Conservation (phyloP, 306 rosid genomes). For the Fagus sylvatica region DNA sequence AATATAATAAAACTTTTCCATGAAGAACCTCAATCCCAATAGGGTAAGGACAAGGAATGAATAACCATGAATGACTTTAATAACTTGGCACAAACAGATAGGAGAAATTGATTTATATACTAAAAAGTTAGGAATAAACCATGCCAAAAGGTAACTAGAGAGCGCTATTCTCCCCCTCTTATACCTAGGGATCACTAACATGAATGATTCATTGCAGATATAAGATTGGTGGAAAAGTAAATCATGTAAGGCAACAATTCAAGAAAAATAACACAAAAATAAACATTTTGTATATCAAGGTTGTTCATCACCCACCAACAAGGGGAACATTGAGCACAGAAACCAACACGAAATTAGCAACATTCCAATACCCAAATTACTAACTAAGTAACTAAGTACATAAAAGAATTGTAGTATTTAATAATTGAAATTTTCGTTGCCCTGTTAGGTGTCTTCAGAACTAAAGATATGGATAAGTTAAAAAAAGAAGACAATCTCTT, state of each 20-base stretch:
- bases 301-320: background rate
- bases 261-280: background rate
- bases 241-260: background rate
- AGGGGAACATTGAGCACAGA: background rate
- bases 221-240: background rate
- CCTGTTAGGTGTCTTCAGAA: background rate
- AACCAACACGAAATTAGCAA: background rate
- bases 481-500: background rate
- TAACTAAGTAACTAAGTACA: background rate
- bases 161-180: background rate
- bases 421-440: background rate
- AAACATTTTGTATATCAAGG: background rate
- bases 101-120: background rate
- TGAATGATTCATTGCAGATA: background rate
- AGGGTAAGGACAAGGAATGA: background rate
- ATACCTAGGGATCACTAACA: background rate
- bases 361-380: background rate
- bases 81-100: background rate
- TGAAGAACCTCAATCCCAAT: conserved; percentile 13
- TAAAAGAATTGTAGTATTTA: background rate
- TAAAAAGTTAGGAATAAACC: background rate
- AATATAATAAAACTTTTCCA: conserved; percentile 14
- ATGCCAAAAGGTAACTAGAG: background rate
- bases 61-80: conserved; percentile 1
- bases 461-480: background rate